Evolutionary conservation across 2,329 filamentous ascomycete genomes (phyloP), one percentile per base, ranked within the genome.

Genomic region (Pseudophaeomoniella oleicola): DNA sequence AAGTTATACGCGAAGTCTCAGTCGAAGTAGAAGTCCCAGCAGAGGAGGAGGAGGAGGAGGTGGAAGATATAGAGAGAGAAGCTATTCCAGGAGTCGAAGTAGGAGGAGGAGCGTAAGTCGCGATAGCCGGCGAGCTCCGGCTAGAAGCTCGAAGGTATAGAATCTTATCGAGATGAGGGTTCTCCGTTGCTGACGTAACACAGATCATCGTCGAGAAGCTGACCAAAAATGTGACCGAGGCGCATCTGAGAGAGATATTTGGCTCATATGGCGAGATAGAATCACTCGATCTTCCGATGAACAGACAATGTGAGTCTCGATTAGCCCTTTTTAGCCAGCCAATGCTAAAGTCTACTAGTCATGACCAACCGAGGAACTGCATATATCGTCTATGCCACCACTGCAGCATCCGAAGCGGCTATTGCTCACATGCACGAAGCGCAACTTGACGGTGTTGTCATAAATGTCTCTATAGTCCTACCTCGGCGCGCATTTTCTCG

Each of bases 381-480:
- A 19, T 96, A 94, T 56, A 86, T 96, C 44, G 69, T 94, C 30
- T 98, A 81, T 59, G 66, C 75, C 37, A 69, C 80, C 45, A 74
- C 86, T 44, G 67, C 72, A 35, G 81, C 88, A 44, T 88, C 90
- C 16, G 85, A 94, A 59, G 69, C 76, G 11, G 90, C 90, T 17
- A 92, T 94, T 48, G 76, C 87, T 13, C 83, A 93, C 55, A 96
- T 98, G 90, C 90, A 98, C 58, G 90, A 98, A 62, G 85, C 83
- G n/a, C 83, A 93, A 52, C 63, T 94, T 17, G 87, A 94, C 56
- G 86, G 86, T 36, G 75, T 78, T 15, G 68, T 76, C 29, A 78
- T 94, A 51, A 81, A 80, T 50, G 87, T 94, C 34, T 90, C 83
- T 32, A 90, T 94, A 46, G 84, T 94, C 16, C 67, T 93, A 22